Evolutionary conservation across 2,329 filamentous ascomycete species (phyloP).

Genomic region (Seiridium unicorne): DNA sequence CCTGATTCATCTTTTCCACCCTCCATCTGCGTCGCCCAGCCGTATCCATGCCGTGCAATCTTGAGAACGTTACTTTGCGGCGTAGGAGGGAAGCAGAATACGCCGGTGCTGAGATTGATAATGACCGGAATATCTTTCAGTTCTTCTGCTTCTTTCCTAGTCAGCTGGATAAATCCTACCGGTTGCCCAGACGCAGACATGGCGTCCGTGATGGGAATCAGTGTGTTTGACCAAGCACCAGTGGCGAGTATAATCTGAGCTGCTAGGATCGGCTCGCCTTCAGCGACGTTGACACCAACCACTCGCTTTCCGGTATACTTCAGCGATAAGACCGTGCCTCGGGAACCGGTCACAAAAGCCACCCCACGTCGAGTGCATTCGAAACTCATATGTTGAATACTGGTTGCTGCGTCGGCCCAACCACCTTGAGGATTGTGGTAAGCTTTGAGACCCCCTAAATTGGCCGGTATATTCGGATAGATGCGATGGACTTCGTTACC

Average conservation of each 20-base stretch:
- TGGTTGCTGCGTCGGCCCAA: not conserved
- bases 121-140: not conserved
- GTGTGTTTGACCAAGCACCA: not conserved
- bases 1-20: not conserved
- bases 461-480: not conserved
- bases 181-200: not conserved
- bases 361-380: not conserved
- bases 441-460: not conserved
- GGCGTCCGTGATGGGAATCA: not conserved
- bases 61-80: not conserved
- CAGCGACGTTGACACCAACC: not conserved
- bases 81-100: not conserved
- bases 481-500: not conserved
- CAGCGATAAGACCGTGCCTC: not conserved
- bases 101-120: not conserved
- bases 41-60: not conserved
- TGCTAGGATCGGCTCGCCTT: not conserved
- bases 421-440: not conserved
- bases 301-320: not conserved
- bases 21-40: not conserved
- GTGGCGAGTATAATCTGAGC: not conserved
- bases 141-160: not conserved
- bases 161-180: constrained; percentile 1
- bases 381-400: not conserved
- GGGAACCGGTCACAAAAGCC: not conserved